A percentile compares a stretch with the other conserved stretches of the same genome.
Evolutionary conservation across 78 protist genomes (phyloP).

Genomic region (Salpingoeca rosetta): DNA sequence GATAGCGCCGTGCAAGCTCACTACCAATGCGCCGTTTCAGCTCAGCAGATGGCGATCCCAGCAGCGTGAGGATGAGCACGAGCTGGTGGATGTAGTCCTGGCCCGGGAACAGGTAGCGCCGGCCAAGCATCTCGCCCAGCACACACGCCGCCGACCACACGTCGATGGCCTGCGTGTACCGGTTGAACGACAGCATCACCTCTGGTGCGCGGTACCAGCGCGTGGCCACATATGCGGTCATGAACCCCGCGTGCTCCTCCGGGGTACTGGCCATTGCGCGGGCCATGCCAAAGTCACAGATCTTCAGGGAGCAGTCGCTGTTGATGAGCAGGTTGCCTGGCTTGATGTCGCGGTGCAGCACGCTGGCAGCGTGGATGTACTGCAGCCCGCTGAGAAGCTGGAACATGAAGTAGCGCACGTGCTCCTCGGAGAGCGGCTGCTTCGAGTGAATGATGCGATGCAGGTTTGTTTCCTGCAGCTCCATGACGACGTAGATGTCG

Average conservation of each 20-base stretch:
- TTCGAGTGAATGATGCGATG: constrained; percentile 70
- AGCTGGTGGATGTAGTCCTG: constrained; percentile 47
- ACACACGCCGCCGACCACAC: constrained; percentile 36
- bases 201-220: constrained; percentile 85
- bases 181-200: constrained; percentile 30
- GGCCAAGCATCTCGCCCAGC: constrained; percentile 30
- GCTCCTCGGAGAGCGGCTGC: constrained; percentile 87
- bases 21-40: neutral
- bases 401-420: constrained; percentile 28
- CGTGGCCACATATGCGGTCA: constrained; percentile 46
- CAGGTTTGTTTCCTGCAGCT: constrained; percentile 91
- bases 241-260: neutral
- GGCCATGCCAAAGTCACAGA: constrained; percentile 68
- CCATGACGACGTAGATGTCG: constrained; percentile 69
- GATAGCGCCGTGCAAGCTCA: constrained; percentile 6
- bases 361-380: constrained; percentile 91
- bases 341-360: constrained; percentile 80
- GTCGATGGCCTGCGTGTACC: constrained; percentile 27
- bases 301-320: constrained; percentile 81
- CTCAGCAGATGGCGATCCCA: constrained; percentile 17
- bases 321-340: constrained; percentile 90
- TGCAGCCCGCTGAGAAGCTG: constrained; percentile 87
- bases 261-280: neutral
- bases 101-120: constrained; percentile 60
- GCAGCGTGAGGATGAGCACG: constrained; percentile 11